Base-by-base conservation (phyloP, 192 early-diverging fungal genomes). In the Umbelopsis sp. region DNA sequence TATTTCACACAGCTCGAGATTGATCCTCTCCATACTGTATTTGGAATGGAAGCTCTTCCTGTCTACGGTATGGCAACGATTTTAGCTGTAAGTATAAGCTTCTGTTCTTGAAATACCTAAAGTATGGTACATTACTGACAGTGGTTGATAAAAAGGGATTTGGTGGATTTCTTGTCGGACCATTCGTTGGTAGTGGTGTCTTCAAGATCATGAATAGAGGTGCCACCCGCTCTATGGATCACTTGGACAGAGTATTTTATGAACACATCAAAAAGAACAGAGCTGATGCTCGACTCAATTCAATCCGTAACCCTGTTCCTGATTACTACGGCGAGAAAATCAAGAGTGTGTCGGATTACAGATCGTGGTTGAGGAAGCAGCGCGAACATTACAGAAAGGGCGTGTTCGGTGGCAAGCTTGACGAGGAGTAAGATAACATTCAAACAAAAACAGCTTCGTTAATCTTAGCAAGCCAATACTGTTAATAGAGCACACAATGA, bases 281-380 rank as follows among this genome's bases (percentile, higher is more conserved):
- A 11, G 89, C 90, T 5, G 88, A 91, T 48, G 87, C 91, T 13
- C 75, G 79, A 35, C 76, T 87, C 33, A 86, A 90, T 68, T 91
- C 89, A 10, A 78, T 89, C 9, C 82, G 85, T 65, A 91, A 93
- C 77, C 91, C 91, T 64, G 82, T 94, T 69, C 94, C 94, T 18
- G 93, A 96, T 82, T 97, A 90, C 76, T 97, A 96, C 71, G 94
- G 93, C 47, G 94, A 97, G 71, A 95, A 93, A 74, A 93, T 98
- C 80, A 88, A 89, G 65, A 92, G 90, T 48, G 87, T 98, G 33
- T 49, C 69, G 9, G 93, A 87, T 51, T 98, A 98, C 75, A 86
- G 94, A 48, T 76, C 79, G 41, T 98, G 96, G 96, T 82, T 96
- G 46, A 80, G 91, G 72, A 95, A 94, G 77, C 96, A 98, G 83